Percentiles rank a stretch among this genome's conserved stretches.
These are phyloP conservation scores for Zopfochytrium polystomum DNA, from an alignment of 371 early-diverging fungal genomes.

Conservation along the genomic window DNA sequence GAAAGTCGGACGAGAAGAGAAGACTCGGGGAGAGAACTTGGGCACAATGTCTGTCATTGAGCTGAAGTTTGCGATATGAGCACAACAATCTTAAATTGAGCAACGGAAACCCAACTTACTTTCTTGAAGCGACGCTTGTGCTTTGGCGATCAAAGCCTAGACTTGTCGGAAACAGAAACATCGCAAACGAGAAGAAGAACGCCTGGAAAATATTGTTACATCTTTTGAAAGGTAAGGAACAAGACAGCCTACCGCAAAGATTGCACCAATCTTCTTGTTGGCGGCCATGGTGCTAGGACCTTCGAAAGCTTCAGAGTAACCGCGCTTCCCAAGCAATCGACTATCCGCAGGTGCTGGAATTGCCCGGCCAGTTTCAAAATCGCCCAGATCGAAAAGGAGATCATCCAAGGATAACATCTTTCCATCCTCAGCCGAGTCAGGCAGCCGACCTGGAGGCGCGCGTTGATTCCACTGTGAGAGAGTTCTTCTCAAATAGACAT, in stretches of 20 bases:
- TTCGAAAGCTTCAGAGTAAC: neutral
- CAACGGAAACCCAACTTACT: neutral
- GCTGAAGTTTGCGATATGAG: too few relatives aligned
- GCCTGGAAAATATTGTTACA: constrained; percentile 12
- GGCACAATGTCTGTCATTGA: neutral
- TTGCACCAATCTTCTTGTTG: constrained; percentile 54
- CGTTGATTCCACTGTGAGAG: neutral
- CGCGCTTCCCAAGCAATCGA: neutral
- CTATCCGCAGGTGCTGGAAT: neutral
- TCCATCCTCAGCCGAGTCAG: neutral
- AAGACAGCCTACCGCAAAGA: constrained; percentile 62
- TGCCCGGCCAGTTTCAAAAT: neutral
- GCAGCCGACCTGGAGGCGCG: constrained; percentile 1
- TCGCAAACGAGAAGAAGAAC: constrained; percentile 59
- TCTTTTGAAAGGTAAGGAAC: constrained; percentile 7
- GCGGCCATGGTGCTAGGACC: constrained; percentile 20
- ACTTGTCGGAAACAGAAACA: constrained; percentile 51
- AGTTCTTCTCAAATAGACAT: constrained; percentile 18
- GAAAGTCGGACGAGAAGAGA: neutral
- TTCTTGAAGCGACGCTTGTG: neutral
- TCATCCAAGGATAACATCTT: neutral
- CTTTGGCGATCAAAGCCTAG: neutral
- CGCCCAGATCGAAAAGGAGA: neutral
- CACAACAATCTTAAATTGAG: neutral
- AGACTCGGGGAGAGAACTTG: neutral